Percentiles rank a stretch among this genome's conserved stretches.
Conservation (phyloP, 148 eudicot genomes). For the Persicaria tinctoria region DNA sequence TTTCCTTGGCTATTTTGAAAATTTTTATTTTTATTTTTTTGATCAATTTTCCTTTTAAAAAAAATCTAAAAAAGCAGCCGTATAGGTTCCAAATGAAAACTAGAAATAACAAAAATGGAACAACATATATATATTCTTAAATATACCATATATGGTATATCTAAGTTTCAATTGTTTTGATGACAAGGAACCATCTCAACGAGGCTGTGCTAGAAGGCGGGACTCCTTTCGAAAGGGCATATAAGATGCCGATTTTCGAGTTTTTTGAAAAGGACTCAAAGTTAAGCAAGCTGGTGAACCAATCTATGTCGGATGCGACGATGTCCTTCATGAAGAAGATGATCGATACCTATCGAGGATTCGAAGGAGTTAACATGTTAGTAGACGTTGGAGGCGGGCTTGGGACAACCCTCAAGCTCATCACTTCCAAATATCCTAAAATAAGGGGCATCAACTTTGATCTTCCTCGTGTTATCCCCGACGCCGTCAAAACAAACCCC, state of each 20-base stretch:
- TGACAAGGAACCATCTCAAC: neutral
- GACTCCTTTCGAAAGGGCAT: neutral
- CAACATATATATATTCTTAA: no score
- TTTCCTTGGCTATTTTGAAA: no score
- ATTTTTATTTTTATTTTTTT: no score
- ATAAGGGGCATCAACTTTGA: neutral
- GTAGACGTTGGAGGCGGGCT: neutral
- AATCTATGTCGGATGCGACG: neutral
- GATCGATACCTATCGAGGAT: neutral
- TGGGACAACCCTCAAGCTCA: neutral
- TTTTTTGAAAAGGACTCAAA: neutral
- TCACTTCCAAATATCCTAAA: neutral
- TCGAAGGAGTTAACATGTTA: neutral
- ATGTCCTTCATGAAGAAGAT: neutral
- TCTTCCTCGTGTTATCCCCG: neutral
- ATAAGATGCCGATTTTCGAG: neutral
- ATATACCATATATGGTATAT: no score
- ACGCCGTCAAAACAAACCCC: neutral
- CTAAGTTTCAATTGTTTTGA: no score
- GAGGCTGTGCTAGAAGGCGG: neutral
- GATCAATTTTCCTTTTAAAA: no score
- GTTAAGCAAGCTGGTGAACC: neutral
- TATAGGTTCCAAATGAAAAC: no score
- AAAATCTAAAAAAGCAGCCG: no score
- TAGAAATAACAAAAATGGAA: no score